Conservation (phyloP, 148 eudicot genomes). For the Oxyria digyna region DNA sequence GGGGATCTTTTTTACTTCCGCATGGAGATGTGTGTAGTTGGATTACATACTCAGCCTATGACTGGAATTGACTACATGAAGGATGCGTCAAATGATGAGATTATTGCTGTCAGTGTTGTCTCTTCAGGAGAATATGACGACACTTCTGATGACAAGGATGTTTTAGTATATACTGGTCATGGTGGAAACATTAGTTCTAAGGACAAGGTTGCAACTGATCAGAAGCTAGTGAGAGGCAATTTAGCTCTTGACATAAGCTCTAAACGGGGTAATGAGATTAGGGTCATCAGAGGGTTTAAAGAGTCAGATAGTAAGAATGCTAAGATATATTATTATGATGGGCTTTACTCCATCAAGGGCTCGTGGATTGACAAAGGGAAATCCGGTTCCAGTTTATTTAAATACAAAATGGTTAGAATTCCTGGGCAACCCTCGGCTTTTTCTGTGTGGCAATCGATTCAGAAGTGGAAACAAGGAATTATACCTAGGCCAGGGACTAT, state of each 20-base stretch:
- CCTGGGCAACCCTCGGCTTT: constrained; percentile 20
- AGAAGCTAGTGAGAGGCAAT: constrained; percentile 89
- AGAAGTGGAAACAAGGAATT: constrained; percentile 18
- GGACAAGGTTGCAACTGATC: constrained; percentile 16
- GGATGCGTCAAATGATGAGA: constrained; percentile 13
- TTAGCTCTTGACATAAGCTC: constrained; percentile 1
- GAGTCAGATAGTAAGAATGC: constrained; percentile 5
- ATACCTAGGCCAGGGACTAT: constrained; percentile 13
- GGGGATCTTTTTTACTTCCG: constrained; percentile 88
- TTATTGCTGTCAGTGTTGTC: not conserved
- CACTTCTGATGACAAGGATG: not conserved
- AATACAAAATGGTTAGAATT: constrained; percentile 18
- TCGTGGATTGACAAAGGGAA: constrained; percentile 23
- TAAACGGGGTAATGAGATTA: constrained; percentile 4
- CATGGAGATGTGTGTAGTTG: constrained; percentile 74
- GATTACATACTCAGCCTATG: constrained; percentile 80
- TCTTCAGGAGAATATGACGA: constrained; percentile 7
- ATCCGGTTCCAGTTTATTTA: constrained; percentile 15
- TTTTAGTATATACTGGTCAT: constrained; percentile 8
- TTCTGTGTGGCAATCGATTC: constrained; percentile 19
- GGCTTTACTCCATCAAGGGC: constrained; percentile 18
- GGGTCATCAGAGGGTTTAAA: constrained; percentile 8
- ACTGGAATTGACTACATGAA: constrained; percentile 80
- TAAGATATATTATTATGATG: constrained; percentile 22
- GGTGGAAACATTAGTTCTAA: constrained; percentile 1